phyloP scores from a whole-genome alignment of 306 rosid species.

The Acacia acuminata region DNA sequence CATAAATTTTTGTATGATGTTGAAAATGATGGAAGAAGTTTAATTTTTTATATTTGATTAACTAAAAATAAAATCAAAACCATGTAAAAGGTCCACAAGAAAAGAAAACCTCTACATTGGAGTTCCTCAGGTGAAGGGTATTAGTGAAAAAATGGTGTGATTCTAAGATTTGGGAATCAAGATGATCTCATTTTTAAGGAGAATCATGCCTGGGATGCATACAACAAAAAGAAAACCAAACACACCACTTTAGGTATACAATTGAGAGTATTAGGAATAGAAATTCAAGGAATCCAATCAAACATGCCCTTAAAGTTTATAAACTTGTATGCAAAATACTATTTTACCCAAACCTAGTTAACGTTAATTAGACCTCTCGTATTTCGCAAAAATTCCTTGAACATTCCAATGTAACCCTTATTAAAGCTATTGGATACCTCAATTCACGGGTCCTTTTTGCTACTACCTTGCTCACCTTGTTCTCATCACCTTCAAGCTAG shows the following conservation, averaged over 20 bases:
- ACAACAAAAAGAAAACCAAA: background rate
- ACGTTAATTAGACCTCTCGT: background rate
- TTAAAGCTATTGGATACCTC: conserved; percentile 1
- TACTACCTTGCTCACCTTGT: background rate
- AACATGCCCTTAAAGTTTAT: background rate
- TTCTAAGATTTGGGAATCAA: background rate
- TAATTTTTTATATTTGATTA: background rate
- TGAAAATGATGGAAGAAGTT: background rate
- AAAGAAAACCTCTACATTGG: background rate
- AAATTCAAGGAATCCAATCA: background rate
- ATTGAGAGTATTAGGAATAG: background rate
- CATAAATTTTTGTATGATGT: background rate
- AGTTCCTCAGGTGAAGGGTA: background rate
- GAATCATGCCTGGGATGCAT: background rate
- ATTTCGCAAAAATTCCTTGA: background rate
- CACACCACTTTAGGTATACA: background rate
- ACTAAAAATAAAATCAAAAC: background rate
- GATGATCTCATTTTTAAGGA: background rate
- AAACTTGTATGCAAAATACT: background rate
- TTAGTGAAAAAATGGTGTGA: background rate
- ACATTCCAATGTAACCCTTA: background rate
- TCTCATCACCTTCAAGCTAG: background rate
- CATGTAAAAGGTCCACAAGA: background rate
- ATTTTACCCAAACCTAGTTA: background rate
- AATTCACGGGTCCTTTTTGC: conserved; percentile 21